These are phyloP conservation scores for Ananas comosus DNA, from an alignment of 176 grass and related monocot species.

Conservation along the genomic window DNA sequence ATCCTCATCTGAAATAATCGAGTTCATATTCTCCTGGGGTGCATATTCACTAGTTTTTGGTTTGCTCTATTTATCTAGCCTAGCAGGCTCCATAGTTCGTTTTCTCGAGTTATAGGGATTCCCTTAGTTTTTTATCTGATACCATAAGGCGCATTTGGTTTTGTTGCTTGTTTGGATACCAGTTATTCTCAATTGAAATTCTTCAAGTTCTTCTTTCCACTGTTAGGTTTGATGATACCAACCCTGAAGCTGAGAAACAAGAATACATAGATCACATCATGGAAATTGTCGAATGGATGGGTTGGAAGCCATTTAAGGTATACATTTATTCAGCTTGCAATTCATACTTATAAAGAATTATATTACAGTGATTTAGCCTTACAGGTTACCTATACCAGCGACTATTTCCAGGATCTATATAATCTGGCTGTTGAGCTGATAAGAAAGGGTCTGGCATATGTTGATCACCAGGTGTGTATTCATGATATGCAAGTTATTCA, in stretches of 20 bases:
- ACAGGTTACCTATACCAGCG: conserved; percentile 85
- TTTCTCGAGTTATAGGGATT: too few relatives aligned
- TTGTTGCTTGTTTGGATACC: too few relatives aligned
- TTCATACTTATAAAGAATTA: background rate
- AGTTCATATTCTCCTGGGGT: background rate
- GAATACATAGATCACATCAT: conserved; percentile 97
- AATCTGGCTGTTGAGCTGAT: conserved; percentile 85
- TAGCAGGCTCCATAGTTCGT: too few relatives aligned
- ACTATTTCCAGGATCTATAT: conserved; percentile 95
- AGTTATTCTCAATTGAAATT: too few relatives aligned
- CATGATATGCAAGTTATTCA: background rate
- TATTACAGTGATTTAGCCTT: conserved; percentile 6
- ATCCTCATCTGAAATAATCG: background rate
- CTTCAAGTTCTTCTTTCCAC: background rate
- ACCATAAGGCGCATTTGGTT: too few relatives aligned
- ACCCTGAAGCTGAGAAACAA: conserved; percentile 95
- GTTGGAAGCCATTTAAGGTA: conserved; percentile 89
- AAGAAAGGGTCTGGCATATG: conserved; percentile 78
- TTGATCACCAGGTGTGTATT: conserved; percentile 79
- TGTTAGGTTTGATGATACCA: conserved; percentile 90
- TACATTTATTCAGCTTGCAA: conserved; percentile 15
- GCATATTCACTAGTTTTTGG: background rate
- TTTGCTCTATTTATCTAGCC: background rate
- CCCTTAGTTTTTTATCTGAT: too few relatives aligned
- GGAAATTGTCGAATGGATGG: conserved; percentile 89